A percentile compares a stretch with the other conserved stretches of the same genome.
phyloP scores from a whole-genome alignment of 306 rosid genomes.

The Delonix regia region DNA sequence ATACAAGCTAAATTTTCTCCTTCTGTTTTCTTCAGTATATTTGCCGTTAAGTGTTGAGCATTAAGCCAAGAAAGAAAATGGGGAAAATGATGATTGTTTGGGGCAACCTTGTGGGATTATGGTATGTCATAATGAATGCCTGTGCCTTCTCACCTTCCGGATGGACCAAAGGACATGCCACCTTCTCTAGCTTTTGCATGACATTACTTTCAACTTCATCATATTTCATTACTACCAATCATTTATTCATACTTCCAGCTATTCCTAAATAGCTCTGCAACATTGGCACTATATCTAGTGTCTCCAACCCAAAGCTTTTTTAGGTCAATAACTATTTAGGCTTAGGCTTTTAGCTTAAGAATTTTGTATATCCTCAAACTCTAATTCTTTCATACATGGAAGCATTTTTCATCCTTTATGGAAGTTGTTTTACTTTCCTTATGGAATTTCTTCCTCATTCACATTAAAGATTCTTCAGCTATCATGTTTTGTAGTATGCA shows the following conservation, averaged over 20 bases:
- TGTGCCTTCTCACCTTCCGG: slow-evolving; percentile 65
- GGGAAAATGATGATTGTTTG: slow-evolving; percentile 41
- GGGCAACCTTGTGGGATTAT: slow-evolving; percentile 45
- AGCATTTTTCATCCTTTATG: too few relatives aligned
- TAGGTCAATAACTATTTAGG: slow-evolving; percentile 1
- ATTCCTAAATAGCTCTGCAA: slow-evolving; percentile 29
- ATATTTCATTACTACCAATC: slow-evolving; percentile 40
- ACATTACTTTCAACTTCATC: neutral
- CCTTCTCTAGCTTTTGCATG: slow-evolving; percentile 56
- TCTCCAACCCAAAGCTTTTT: slow-evolving; percentile 19
- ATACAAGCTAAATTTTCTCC: slow-evolving; percentile 23
- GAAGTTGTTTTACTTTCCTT: too few relatives aligned
- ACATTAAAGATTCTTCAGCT: too few relatives aligned
- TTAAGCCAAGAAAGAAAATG: slow-evolving; percentile 42
- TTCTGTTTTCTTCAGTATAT: neutral
- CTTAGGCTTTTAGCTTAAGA: neutral
- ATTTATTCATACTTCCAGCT: slow-evolving; percentile 20
- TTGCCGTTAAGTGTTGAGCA: neutral
- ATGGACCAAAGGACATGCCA: slow-evolving; percentile 76
- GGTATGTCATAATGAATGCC: slow-evolving; percentile 36
- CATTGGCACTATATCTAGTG: slow-evolving; percentile 23
- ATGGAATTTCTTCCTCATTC: too few relatives aligned
- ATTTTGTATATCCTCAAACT: too few relatives aligned
- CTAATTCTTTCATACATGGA: too few relatives aligned
- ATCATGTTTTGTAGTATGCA: too few relatives aligned